Conservation (phyloP, 768 basidiomycete species). For the Leucocoprinus sp. region DNA sequence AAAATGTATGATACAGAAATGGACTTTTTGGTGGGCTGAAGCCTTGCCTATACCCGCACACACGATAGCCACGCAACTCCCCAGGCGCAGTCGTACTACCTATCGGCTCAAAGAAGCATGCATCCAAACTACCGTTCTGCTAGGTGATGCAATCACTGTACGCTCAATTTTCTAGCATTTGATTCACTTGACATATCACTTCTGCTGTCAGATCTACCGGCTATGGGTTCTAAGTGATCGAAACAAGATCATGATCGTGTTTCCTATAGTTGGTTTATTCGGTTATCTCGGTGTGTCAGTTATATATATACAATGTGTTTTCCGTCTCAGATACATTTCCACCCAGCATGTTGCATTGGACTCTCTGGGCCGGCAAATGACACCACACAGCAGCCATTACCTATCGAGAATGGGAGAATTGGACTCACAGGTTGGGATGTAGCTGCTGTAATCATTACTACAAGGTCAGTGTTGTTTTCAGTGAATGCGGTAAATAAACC, state of each 20-base stretch:
- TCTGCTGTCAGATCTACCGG: conserved; percentile 6
- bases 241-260: neutral
- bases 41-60: neutral
- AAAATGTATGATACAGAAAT: neutral
- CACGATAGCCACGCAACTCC: neutral
- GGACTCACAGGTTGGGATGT: neutral
- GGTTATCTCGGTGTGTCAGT: neutral
- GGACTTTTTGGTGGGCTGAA: conserved; percentile 3
- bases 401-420: neutral
- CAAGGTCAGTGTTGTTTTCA: neutral
- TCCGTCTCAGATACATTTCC: neutral
- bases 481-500: neutral
- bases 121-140: neutral
- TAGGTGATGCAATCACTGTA: neutral
- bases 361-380: neutral
- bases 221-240: neutral
- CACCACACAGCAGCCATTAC: neutral
- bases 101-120: neutral
- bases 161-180: neutral
- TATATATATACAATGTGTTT: neutral
- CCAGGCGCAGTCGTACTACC: neutral
- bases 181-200: neutral
- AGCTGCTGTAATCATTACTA: neutral
- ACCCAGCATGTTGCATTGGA: neutral
- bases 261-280: neutral